phyloP scores from a whole-genome alignment of 2,329 filamentous ascomycete genomes.

The Talaromyces sp. region DNA sequence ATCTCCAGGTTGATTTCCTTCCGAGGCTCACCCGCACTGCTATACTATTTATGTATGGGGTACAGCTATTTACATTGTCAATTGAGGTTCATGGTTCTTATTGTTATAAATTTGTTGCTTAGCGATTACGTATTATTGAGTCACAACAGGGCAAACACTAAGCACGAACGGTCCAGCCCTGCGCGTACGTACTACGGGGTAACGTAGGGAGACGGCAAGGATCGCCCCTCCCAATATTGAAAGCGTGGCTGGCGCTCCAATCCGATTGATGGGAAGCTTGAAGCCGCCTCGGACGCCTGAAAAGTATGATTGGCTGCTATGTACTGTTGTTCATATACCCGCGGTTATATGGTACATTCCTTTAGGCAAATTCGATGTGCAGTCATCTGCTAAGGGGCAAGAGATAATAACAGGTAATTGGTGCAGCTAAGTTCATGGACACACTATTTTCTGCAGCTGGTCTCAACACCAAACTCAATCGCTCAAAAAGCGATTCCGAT shows the following conservation, averaged over 20 bases:
- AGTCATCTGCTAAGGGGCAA: background rate
- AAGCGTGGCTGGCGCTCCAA: background rate
- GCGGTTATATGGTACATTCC: background rate
- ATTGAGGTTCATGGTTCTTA: background rate
- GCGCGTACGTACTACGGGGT: background rate
- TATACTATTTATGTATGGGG: background rate
- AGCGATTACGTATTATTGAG: background rate
- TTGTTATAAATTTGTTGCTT: background rate
- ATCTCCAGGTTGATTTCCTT: background rate
- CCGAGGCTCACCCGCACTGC: background rate
- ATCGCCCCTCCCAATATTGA: background rate
- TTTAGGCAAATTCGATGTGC: too few relatives aligned
- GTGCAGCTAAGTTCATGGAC: background rate
- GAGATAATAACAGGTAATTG: background rate
- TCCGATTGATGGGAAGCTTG: background rate
- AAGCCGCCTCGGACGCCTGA: background rate
- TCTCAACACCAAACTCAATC: background rate
- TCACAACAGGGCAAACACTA: background rate
- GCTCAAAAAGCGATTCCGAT: background rate
- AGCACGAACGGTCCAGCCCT: background rate
- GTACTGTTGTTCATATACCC: background rate
- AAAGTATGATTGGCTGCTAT: background rate
- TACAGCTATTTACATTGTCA: background rate
- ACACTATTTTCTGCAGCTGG: background rate
- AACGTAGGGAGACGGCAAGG: background rate